Percentiles rank a stretch among this genome's conserved stretches.
Conservation (phyloP, 345 rosid species). For the Jatropha curcas region DNA sequence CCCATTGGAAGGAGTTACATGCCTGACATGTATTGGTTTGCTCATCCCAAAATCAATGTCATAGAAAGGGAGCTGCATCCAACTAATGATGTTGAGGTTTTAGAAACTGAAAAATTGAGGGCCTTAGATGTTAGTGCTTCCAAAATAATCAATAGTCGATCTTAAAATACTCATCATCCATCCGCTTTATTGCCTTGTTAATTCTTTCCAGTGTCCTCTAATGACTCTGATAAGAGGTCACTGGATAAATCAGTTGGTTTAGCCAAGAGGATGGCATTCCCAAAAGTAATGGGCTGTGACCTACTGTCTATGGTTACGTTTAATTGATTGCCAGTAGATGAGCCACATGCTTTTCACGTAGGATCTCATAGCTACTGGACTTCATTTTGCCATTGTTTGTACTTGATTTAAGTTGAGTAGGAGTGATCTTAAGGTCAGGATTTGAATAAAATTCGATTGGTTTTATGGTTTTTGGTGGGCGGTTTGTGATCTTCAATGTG, state of each 20-base stretch:
- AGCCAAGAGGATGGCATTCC: slow-evolving; percentile 41
- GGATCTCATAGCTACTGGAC: slow-evolving; percentile 17
- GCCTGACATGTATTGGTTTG: background rate
- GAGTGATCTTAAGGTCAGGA: slow-evolving; percentile 20
- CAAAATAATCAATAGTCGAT: slow-evolving; percentile 21
- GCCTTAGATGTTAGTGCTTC: background rate
- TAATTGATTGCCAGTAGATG: slow-evolving; percentile 10
- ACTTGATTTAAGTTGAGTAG: slow-evolving; percentile 16
- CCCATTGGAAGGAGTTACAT: slow-evolving; percentile 1
- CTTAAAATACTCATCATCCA: slow-evolving; percentile 42
- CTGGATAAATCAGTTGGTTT: slow-evolving; percentile 21
- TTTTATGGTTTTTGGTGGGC: too few species aligned
- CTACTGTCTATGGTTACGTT: slow-evolving; percentile 23
- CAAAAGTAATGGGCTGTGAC: slow-evolving; percentile 39
- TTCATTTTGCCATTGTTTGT: background rate
- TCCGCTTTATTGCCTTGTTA: slow-evolving; percentile 11
- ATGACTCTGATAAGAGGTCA: slow-evolving; percentile 30
- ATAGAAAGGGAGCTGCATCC: slow-evolving; percentile 18
- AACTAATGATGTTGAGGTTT: slow-evolving; percentile 23
- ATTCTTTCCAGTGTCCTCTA: slow-evolving; percentile 39
- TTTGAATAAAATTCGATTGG: background rate
- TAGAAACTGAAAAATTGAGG: background rate
- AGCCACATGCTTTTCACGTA: slow-evolving; percentile 26
- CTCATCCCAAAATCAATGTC: slow-evolving; percentile 29
- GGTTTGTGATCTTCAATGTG: too few species aligned